Evolutionary conservation across 768 basidiomycete species (phyloP).

Genomic region (Solioccasus polychromus): DNA sequence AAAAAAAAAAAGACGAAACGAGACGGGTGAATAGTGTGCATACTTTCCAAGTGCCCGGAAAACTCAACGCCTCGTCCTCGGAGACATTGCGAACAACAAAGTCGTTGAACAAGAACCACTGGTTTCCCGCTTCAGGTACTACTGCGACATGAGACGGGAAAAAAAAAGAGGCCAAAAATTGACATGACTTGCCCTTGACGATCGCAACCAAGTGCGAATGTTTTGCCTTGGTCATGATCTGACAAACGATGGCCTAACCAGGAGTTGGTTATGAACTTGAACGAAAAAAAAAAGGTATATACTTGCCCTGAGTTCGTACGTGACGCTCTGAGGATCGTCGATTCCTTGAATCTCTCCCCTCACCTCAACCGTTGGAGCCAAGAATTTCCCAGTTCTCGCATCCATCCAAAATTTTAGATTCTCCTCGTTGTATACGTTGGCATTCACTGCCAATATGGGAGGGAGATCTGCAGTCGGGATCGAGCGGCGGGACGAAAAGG

Average conservation of each 20-base stretch:
- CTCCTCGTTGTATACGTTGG: constrained; percentile 76
- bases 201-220: constrained; percentile 86
- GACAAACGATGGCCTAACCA: constrained; percentile 72
- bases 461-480: constrained; percentile 68
- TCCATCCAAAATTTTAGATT: constrained; percentile 76
- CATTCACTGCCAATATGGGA: constrained; percentile 82
- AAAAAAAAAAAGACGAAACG: neutral
- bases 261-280: neutral
- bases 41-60: constrained; percentile 92
- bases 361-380: constrained; percentile 55
- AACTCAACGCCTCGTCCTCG: constrained; percentile 84
- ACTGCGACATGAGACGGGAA: neutral
- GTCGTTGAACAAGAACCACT: constrained; percentile 97
- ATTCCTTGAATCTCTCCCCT: constrained; percentile 57
- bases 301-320: constrained; percentile 74
- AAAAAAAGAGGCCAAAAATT: neutral
- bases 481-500: constrained; percentile 67
- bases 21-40: constrained; percentile 11
- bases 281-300: neutral
- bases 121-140: constrained; percentile 70
- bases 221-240: constrained; percentile 69
- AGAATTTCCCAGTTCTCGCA: constrained; percentile 39
- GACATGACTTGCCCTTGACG: constrained; percentile 57
- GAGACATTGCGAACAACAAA: constrained; percentile 84
- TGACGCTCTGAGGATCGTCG: constrained; percentile 52